phyloP scores from a whole-genome alignment of 345 rosid species.

The Syzygium oleosum region DNA sequence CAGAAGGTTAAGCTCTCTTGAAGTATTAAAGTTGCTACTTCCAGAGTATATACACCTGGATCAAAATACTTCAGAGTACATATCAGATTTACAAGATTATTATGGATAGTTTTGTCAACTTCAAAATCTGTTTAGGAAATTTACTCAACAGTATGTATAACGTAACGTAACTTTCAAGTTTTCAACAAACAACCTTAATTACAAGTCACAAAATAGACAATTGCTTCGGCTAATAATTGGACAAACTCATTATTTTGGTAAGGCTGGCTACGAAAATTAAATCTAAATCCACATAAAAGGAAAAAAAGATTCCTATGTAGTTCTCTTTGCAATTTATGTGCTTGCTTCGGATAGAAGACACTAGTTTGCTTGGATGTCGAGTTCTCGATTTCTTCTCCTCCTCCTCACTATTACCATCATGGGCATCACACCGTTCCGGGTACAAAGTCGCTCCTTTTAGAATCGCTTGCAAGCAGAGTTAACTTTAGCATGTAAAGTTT shows the following conservation, averaged over 20 bases:
- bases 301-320: no score
- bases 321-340: no score
- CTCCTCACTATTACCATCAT: conserved; percentile 42
- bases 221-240: not conserved
- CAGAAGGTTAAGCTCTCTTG: no score
- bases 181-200: not conserved
- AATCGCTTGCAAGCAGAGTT: not conserved
- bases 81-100: no score
- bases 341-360: not conserved
- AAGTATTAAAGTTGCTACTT: no score
- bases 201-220: not conserved
- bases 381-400: conserved; percentile 3
- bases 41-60: no score
- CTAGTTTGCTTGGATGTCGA: not conserved
- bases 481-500: not conserved
- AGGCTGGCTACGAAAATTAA: not conserved
- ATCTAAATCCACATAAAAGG: not conserved
- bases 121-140: not conserved
- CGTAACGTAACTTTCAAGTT: not conserved
- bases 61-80: no score
- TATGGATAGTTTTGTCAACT: no score
- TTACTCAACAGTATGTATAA: no score
- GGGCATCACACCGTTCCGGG: conserved; percentile 80
- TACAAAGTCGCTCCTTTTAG: not conserved
- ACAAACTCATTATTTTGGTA: not conserved